Conservation (phyloP, 2,329 filamentous ascomycete species). For the Gyromitra esculenta region DNA sequence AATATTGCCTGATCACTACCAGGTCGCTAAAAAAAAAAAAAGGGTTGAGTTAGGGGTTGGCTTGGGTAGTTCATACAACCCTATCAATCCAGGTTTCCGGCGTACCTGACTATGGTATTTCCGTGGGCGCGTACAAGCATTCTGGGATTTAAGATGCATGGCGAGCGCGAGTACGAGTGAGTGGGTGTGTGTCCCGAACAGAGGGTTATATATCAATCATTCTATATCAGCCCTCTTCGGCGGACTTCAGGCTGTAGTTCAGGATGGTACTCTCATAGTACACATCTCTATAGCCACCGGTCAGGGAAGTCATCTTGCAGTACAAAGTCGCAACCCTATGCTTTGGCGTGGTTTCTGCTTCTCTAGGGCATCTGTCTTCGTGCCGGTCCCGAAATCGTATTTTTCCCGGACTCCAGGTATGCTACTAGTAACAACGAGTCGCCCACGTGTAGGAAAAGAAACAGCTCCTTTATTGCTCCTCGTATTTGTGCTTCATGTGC, state of each 20-base stretch:
- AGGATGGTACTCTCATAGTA: constrained; percentile 2
- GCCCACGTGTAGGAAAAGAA: constrained; percentile 12
- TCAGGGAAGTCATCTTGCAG: neutral
- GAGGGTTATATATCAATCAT: constrained; percentile 11
- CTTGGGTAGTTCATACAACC: constrained; percentile 3
- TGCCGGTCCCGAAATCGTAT: constrained; percentile 21
- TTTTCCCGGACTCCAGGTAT: constrained; percentile 16
- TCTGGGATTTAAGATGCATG: constrained; percentile 24
- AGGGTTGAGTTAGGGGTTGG: neutral
- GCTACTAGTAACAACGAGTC: constrained; percentile 11
- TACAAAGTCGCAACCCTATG: neutral
- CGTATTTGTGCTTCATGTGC: constrained; percentile 6
- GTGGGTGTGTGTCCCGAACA: constrained; percentile 10
- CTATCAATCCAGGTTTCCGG: constrained; percentile 36
- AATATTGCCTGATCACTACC: constrained; percentile 18
- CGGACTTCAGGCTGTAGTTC: constrained; percentile 16
- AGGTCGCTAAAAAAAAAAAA: constrained; percentile 16
- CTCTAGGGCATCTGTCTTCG: constrained; percentile 3
- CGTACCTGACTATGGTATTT: constrained; percentile 37
- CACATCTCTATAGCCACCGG: neutral
- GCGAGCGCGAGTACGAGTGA: neutral
- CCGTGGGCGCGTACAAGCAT: constrained; percentile 23
- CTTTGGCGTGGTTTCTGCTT: neutral
- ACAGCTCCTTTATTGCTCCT: constrained; percentile 11
- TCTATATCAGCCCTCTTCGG: constrained; percentile 9